These are phyloP conservation scores for Cordia subcordata DNA, from an alignment of 257 asterid genomes.

Conservation along the genomic window DNA sequence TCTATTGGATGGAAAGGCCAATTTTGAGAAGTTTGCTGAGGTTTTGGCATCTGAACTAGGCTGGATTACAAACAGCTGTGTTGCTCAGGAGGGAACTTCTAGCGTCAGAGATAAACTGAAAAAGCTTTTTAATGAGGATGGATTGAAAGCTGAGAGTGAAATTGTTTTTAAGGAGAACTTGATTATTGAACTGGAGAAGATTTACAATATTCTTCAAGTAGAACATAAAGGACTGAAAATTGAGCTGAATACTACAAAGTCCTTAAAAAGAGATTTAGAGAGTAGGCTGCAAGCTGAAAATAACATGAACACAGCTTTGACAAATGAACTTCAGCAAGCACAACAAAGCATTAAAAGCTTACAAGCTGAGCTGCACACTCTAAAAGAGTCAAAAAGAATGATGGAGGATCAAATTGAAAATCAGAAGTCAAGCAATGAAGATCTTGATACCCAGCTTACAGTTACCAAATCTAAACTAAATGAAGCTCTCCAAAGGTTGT, in stretches of 20 bases:
- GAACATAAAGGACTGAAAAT: conserved; percentile 44
- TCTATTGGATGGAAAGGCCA: conserved; percentile 28
- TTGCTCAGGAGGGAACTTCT: conserved; percentile 11
- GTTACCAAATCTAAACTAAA: conserved; percentile 40
- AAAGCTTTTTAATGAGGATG: conserved; percentile 46
- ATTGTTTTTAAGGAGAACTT: conserved; percentile 45
- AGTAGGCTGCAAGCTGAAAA: conserved; percentile 20
- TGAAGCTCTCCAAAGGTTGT: conserved; percentile 48
- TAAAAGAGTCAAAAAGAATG: conserved; percentile 45
- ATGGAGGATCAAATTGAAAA: conserved; percentile 57
- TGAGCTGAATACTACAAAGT: conserved; percentile 30
- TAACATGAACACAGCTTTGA: conserved; percentile 24
- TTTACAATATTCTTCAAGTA: conserved; percentile 27
- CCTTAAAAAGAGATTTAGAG: conserved; percentile 26
- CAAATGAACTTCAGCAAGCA: conserved; percentile 29
- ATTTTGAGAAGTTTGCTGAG: conserved; percentile 33
- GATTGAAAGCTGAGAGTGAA: conserved; percentile 41
- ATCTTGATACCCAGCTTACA: conserved; percentile 61
- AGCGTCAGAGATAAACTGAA: conserved; percentile 35
- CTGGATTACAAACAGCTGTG: conserved; percentile 29
- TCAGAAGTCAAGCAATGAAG: conserved; percentile 61
- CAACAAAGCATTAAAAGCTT: conserved; percentile 19
- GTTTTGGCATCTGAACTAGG: conserved; percentile 27
- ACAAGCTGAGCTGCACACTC: conserved; percentile 30
- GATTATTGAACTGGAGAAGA: conserved; percentile 55